Evolutionary conservation across 2,329 filamentous ascomycete genomes (phyloP).

Genomic region (Juglanconis sp.): DNA sequence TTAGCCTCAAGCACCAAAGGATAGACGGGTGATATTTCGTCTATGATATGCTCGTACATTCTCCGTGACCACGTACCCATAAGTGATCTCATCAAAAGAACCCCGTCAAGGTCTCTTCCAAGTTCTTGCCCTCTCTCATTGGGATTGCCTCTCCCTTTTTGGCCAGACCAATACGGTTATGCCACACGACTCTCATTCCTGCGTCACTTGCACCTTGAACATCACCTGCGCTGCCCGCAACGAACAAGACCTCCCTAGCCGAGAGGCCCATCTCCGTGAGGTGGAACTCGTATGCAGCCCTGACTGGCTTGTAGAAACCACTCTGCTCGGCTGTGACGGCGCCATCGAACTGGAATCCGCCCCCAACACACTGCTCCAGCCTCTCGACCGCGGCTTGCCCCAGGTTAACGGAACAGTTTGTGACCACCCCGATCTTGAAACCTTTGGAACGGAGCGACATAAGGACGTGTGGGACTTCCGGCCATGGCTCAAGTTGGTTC

Average conservation of each 20-base stretch:
- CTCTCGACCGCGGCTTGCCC: slow-evolving; percentile 25
- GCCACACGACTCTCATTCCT: slow-evolving; percentile 39
- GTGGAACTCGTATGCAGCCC: slow-evolving; percentile 30
- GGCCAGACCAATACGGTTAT: slow-evolving; percentile 30
- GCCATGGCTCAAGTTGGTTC: slow-evolving; percentile 23
- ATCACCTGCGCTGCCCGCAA: slow-evolving; percentile 38
- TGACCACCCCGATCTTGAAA: slow-evolving; percentile 34
- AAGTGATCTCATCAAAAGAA: slow-evolving; percentile 9
- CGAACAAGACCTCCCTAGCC: slow-evolving; percentile 30
- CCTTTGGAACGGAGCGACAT: slow-evolving; percentile 24
- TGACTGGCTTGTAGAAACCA: slow-evolving; percentile 36
- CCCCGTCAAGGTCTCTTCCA: slow-evolving; percentile 21
- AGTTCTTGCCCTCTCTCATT: slow-evolving; percentile 22
- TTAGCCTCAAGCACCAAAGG: neutral
- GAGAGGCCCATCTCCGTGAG: slow-evolving; percentile 26
- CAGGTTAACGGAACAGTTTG: slow-evolving; percentile 34
- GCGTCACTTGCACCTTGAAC: slow-evolving; percentile 34
- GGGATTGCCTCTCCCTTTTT: slow-evolving; percentile 25
- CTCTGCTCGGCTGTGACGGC: slow-evolving; percentile 37
- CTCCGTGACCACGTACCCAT: neutral
- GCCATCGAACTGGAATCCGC: slow-evolving; percentile 27
- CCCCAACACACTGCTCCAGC: slow-evolving; percentile 11
- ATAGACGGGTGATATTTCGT: neutral
- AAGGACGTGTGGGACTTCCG: slow-evolving; percentile 5
- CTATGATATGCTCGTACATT: too few species aligned